phyloP scores from a whole-genome alignment of 2,329 filamentous ascomycete species.

The Pleoardoris graminearum region DNA sequence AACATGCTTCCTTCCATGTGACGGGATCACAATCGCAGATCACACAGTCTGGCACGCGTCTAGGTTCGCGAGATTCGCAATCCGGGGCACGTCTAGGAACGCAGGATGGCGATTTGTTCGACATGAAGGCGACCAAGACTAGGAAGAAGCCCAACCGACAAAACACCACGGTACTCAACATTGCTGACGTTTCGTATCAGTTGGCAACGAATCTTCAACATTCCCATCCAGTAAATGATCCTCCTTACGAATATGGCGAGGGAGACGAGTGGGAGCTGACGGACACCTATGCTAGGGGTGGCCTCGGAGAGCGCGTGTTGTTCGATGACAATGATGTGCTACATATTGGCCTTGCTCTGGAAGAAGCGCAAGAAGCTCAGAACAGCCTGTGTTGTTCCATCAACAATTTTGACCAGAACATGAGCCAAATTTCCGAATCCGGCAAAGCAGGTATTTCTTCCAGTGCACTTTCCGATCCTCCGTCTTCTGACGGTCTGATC shows the following conservation, averaged over 20 bases:
- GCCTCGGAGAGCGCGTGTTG: not conserved
- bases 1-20: not conserved
- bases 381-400: not conserved
- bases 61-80: no score
- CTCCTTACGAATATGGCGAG: not conserved
- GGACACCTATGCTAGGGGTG: conserved; percentile 11
- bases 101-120: not conserved
- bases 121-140: not conserved
- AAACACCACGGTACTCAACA: conserved; percentile 16
- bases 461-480: conserved; percentile 15
- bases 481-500: conserved; percentile 4
- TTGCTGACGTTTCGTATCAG: not conserved
- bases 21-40: not conserved
- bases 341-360: conserved; percentile 7
- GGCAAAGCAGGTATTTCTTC: conserved; percentile 3
- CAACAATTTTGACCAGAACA: conserved; percentile 3
- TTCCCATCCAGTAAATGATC: not conserved
- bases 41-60: not conserved
- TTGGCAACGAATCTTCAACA: not conserved
- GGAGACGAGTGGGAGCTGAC: not conserved
- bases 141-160: conserved; percentile 29
- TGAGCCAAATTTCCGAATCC: not conserved
- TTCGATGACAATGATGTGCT: conserved; percentile 10
- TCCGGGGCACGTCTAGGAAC: not conserved
- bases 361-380: conserved; percentile 20